phyloP scores from a whole-genome alignment of 768 basidiomycete genomes.

The Ephemerocybe angulata region DNA sequence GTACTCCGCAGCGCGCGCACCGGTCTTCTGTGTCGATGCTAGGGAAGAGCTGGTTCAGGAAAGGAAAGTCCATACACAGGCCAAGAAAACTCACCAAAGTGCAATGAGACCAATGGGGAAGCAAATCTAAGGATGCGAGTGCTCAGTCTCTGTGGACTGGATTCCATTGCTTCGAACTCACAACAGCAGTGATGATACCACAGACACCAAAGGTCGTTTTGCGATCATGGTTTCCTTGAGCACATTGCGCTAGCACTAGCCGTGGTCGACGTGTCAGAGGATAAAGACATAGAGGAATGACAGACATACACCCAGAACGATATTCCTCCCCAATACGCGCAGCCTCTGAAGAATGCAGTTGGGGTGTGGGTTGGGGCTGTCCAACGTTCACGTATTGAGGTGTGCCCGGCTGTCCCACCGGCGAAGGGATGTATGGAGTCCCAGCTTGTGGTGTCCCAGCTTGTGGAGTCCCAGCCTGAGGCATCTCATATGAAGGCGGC shows the following conservation, averaged over 20 bases:
- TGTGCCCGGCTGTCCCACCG: too few relatives aligned
- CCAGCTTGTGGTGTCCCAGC: too few relatives aligned
- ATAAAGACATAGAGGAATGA: background rate
- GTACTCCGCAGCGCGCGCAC: background rate
- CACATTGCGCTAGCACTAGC: constrained; percentile 17
- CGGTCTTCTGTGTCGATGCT: constrained; percentile 1
- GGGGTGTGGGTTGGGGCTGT: background rate
- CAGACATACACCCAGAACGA: background rate
- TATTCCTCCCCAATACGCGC: background rate
- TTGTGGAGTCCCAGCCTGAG: too few relatives aligned
- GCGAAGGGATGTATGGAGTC: too few relatives aligned
- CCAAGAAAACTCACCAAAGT: constrained; percentile 19
- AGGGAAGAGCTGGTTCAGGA: background rate
- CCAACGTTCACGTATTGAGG: background rate
- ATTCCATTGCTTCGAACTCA: too few relatives aligned
- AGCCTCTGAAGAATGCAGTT: background rate
- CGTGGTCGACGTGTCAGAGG: background rate
- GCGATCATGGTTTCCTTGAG: constrained; percentile 21
- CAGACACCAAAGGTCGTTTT: constrained; percentile 24
- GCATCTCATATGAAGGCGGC: too few relatives aligned
- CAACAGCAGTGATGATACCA: constrained; percentile 27
- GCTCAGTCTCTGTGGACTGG: background rate
- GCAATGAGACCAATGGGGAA: constrained; percentile 25
- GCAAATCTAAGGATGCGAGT: constrained; percentile 14
- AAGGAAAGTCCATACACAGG: too few relatives aligned